Evolutionary conservation across 1,284 basidiomycete genomes (phyloP), one percentile per base, ranked within the genome.

Genomic region (Xerocomus amazonicus): DNA sequence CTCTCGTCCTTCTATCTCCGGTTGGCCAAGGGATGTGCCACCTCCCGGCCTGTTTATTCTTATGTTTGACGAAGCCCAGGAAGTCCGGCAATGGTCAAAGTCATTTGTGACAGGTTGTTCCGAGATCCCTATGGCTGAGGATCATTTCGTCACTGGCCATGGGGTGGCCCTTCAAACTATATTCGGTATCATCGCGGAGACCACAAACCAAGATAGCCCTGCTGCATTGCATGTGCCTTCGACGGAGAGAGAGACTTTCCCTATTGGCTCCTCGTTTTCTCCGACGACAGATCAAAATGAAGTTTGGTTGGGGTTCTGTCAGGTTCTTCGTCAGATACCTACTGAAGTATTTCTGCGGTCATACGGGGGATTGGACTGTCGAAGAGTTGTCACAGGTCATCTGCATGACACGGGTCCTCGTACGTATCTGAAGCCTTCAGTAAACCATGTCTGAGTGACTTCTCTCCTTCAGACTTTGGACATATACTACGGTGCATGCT

Each of bases 11-110:
- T 74, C 77, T 9, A 60, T 78, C 28, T 59, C 67, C 26, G 70
- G 61, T 5, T 87, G 83, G 81, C 81, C 85, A n/a, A 66, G 65
- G 3, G 75, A 81, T 41, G 69, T 75, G 26, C 68, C 81, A 32
- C 79, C 83, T 17, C 72, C 81, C 2, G 83, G 81, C 2, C 54
- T 89, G 14, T 70, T 90, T 46, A 63, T 83, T 10, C 72, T 91
- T 17, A 66, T 83, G 23, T 70, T 86, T 44, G 74, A 81, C 53
- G 68, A 76, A 39, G 68, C 73, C 9, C 54, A 62, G 9, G 64
- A 69, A 4, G 68, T 87, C 31, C 76, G 86, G 42, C 68, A 68
- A 10, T 90, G 87, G 84, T 81, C 84, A 0, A 67, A 67, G 45
- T 61, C 63, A 27, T 80, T 82, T 48, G 63, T 67, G 53, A 27